A percentile compares a stretch with the other conserved stretches of the same genome.
Evolutionary conservation across 2,329 filamentous ascomycete genomes (phyloP).

Genomic region (Pseudogymnoascus sp.): DNA sequence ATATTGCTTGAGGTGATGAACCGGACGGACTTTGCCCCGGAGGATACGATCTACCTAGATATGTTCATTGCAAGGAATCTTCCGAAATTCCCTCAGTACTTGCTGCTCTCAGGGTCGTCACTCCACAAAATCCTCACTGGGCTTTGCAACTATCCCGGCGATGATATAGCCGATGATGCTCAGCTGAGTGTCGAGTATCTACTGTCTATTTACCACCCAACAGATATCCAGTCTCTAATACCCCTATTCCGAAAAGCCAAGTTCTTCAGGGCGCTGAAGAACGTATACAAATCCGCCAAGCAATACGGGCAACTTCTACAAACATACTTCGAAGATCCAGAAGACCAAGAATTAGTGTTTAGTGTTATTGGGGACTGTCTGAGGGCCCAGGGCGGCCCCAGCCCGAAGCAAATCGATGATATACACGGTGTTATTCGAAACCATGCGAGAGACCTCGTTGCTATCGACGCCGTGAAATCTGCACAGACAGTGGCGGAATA

Average conservation of each 20-base stretch:
- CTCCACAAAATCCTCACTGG: conserved; percentile 73
- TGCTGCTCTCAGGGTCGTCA: conserved; percentile 79
- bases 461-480: conserved; percentile 47
- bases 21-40: conserved; percentile 60
- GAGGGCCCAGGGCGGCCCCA: conserved; percentile 45
- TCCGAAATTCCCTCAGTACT: conserved; percentile 93
- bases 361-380: conserved; percentile 71
- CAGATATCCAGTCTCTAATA: conserved; percentile 68
- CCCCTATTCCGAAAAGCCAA: conserved; percentile 69
- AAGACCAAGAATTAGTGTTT: conserved; percentile 69
- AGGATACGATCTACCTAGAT: conserved; percentile 89
- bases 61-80: conserved; percentile 97
- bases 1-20: conserved; percentile 90
- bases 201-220: conserved; percentile 84
- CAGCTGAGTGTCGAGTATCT: conserved; percentile 96
- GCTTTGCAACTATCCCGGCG: conserved; percentile 74
- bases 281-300: conserved; percentile 71
- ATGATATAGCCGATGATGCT: conserved; percentile 80
- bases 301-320: conserved; percentile 71
- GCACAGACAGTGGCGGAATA: conserved; percentile 49
- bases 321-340: conserved; percentile 76
- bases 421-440: conserved; percentile 54
- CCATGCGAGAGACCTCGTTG: conserved; percentile 49
- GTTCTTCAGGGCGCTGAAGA: conserved; percentile 88
- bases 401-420: conserved; percentile 58